Evolutionary conservation across 805 yeast genomes (phyloP), one percentile per base, ranked within the genome.

Genomic region (Wickerhamomyces subpelliculosus): DNA sequence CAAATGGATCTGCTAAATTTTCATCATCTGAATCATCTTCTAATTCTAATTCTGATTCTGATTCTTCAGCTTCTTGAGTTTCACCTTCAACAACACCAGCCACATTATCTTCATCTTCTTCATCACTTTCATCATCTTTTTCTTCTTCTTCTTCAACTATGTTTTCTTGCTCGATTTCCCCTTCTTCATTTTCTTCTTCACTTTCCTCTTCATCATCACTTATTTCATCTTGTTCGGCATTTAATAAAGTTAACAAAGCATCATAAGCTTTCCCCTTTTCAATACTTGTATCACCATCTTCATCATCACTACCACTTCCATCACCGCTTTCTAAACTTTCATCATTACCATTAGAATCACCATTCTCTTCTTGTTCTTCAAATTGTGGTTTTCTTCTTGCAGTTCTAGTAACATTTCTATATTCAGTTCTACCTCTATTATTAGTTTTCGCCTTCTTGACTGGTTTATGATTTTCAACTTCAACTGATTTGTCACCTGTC

Each of bases 1-100:
- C 84, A 49, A 84, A 88, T 0, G 95, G 85, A 60, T 90, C 96
- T 8, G 60, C 55, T 10, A 62, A 69, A 34, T 61, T 65, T 27
- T 68, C 68, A 22, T 56, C 62, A 9, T 52, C 62, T 16, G 44
- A 56, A 32, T 51, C 65, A 14, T 55, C 53, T 27, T 48, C 47
- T 35, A 57, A 58, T 28, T 48, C 51, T 33, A 52, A 48, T 16
- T 50, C 54, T 19, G 45, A 49, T 5, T 46, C 46, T 3, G 30
- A 57, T 1, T 30, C 56, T 5, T 39, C 46, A 3, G 46, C 51
- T 8, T 45, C 55, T 4, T 49, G 61, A 9, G 45, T 55, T 3
- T 51, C 58, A 14, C 52, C 59, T 8, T 51, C 57, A 1, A 46
- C 54, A 0, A 46, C 57, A 8, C 41, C 56, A 8, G 58, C 64